Conservation (phyloP, 2,329 filamentous ascomycete genomes). For the Colletotrichum eremochloae region DNA sequence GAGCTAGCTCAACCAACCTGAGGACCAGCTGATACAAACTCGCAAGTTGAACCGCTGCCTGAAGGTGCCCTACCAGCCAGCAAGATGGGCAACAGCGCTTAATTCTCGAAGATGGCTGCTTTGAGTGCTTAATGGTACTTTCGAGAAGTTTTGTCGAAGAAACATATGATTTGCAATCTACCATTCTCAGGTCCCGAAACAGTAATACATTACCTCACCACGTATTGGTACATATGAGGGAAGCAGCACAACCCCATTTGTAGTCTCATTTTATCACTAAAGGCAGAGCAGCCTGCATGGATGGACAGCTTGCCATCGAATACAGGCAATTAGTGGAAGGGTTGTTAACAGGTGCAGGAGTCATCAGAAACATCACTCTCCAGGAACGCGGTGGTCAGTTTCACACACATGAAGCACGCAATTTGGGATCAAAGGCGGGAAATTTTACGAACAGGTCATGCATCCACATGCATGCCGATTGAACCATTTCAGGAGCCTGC, state of each 20-base stretch:
- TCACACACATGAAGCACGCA: not conserved
- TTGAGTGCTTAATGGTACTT: not conserved
- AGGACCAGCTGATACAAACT: not conserved
- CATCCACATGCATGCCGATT: no score
- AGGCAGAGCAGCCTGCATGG: not conserved
- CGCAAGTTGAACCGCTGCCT: not conserved
- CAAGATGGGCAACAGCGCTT: not conserved
- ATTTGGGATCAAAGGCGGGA: not conserved
- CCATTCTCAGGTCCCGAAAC: no score
- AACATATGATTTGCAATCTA: not conserved
- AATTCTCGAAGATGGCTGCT: no score
- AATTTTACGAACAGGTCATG: no score
- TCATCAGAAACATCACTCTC: not conserved
- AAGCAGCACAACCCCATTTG: not conserved
- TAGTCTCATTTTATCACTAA: not conserved
- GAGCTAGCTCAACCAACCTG: not conserved
- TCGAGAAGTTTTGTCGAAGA: not conserved
- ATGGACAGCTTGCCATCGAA: no score
- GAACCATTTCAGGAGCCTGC: not conserved
- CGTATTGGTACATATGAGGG: not conserved
- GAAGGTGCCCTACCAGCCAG: not conserved
- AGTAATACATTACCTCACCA: not conserved
- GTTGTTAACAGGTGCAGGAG: not conserved
- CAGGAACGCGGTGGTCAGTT: not conserved
- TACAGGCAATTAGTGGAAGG: not conserved